Conservation (phyloP, 2,329 filamentous ascomycete species). For the Pseudodiploospora longispora region DNA sequence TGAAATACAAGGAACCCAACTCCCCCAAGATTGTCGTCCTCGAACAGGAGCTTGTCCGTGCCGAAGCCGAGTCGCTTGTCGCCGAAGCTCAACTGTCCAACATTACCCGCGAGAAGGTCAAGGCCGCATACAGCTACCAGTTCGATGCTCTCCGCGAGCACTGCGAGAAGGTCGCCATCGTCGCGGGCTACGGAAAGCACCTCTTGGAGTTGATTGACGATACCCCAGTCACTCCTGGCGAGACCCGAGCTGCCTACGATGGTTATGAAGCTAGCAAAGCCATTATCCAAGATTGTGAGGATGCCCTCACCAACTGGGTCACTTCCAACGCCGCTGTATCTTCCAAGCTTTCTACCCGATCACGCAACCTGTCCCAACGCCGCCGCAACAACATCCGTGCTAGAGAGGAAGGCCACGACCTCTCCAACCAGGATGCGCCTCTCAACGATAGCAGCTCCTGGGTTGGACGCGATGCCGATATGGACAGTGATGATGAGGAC, state of each 20-base stretch:
- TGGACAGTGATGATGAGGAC: conserved; percentile 57
- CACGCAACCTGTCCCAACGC: conserved; percentile 80
- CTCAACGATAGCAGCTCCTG: conserved; percentile 75
- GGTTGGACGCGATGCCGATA: conserved; percentile 61
- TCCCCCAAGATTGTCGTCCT: conserved; percentile 95
- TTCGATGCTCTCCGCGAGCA: conserved; percentile 97
- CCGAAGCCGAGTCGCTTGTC: conserved; percentile 96
- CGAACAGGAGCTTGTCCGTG: conserved; percentile 96
- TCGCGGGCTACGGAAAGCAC: conserved; percentile 96
- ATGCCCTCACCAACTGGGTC: conserved; percentile 96
- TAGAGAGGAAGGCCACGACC: conserved; percentile 68
- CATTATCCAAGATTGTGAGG: conserved; percentile 98
- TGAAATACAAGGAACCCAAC: conserved; percentile 99
- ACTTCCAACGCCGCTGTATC: conserved; percentile 80
- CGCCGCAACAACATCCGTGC: conserved; percentile 64
- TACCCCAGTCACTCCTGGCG: conserved; percentile 90
- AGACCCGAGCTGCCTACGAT: conserved; percentile 92
- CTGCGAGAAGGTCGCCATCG: conserved; percentile 96
- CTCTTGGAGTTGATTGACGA: conserved; percentile 95
- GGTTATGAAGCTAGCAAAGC: conserved; percentile 98
- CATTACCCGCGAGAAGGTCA: conserved; percentile 98
- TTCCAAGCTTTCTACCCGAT: conserved; percentile 77
- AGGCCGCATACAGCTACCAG: conserved; percentile 95
- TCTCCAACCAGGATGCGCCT: conserved; percentile 74
- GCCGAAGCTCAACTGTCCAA: conserved; percentile 97